Evolutionary conservation across 2,329 filamentous ascomycete genomes (phyloP), one percentile per base, ranked within the genome.

Genomic region (Chaetomium sp.): DNA sequence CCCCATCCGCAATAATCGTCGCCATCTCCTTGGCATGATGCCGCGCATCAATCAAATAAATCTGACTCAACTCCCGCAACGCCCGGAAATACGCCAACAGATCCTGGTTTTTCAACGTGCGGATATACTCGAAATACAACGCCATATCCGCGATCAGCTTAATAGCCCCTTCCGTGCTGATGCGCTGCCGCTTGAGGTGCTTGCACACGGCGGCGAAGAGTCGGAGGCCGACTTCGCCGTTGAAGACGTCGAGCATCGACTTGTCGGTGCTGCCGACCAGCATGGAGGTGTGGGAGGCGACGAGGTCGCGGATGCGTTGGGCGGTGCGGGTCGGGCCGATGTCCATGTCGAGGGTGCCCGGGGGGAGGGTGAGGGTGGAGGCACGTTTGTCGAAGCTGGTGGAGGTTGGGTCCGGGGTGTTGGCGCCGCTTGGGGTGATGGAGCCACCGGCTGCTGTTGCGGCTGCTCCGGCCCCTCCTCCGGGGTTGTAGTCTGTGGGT

Each of bases 181-280:
- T 83, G 54, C 94, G 86, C 76, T 97, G 94, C 8, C 92, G 87
- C 76, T 99, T 99, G 62, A 99, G 81, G 72, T 99, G 94, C 74
- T 99, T 99, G 79, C 92, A 96, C 50, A 99, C 78, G 14, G 89
- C 88, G 19, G 87, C 85, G 73, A 97, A 99, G 52, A 99, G 80
- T 33, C 94, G 87, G 61, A 96, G 81, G 0, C 94, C 94, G 33
- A 99, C 92, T 74, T 99, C 94, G 72, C 94, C 90, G 70, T 96
- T 96, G 78, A 99, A 99, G 11, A 99, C 94, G 68, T 99, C 94
- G 33, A 99, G 85, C 79, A 96, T 95, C 59, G 89, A 92, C 76
- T 99, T 99, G 69, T 99, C 94, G 1, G 92, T 97, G 68, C 89
- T 95, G 59, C 94, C 94, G 4, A 89, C 83, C 10, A 99, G 79